phyloP scores from a whole-genome alignment of 768 basidiomycete genomes.

The Guyanaporus albipodus region DNA sequence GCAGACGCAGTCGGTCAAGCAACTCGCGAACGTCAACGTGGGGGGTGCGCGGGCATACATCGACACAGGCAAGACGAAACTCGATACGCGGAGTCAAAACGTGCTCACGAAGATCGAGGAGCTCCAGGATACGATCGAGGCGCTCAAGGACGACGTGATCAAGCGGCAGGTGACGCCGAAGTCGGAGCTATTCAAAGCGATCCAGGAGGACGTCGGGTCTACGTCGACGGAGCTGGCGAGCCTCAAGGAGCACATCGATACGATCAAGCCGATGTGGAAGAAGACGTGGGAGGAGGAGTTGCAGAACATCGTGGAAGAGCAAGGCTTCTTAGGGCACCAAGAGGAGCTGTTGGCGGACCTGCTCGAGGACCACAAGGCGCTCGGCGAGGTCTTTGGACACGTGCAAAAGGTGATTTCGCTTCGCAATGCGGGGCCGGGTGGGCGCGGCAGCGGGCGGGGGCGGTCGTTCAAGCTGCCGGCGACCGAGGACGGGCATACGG shows the following conservation, averaged over 20 bases:
- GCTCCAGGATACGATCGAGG: conserved; percentile 86
- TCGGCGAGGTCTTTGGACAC: conserved; percentile 80
- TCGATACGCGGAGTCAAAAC: conserved; percentile 87
- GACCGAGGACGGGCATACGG: conserved; percentile 63
- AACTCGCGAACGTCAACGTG: conserved; percentile 76
- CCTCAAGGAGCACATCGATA: conserved; percentile 79
- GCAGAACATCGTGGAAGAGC: conserved; percentile 95
- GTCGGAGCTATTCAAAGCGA: conserved; percentile 58
- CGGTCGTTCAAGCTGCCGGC: conserved; percentile 58
- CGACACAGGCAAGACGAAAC: conserved; percentile 85
- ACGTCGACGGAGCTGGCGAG: conserved; percentile 68
- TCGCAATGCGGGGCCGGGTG: conserved; percentile 45
- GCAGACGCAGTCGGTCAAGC: conserved; percentile 85
- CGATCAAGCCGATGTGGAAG: conserved; percentile 95
- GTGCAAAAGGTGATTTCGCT: conserved; percentile 85
- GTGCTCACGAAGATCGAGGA: conserved; percentile 91
- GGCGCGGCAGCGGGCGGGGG: conserved; percentile 36
- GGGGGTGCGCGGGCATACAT: conserved; percentile 86
- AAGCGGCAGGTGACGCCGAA: conserved; percentile 86
- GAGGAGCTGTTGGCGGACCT: conserved; percentile 88
- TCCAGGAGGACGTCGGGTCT: conserved; percentile 67
- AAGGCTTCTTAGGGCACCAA: conserved; percentile 90
- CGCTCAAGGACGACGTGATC: conserved; percentile 85
- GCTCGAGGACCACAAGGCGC: conserved; percentile 89
- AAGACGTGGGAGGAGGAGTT: conserved; percentile 98